These are phyloP conservation scores for Lepidium africanum DNA, from an alignment of 345 rosid genomes.

Conservation along the genomic window DNA sequence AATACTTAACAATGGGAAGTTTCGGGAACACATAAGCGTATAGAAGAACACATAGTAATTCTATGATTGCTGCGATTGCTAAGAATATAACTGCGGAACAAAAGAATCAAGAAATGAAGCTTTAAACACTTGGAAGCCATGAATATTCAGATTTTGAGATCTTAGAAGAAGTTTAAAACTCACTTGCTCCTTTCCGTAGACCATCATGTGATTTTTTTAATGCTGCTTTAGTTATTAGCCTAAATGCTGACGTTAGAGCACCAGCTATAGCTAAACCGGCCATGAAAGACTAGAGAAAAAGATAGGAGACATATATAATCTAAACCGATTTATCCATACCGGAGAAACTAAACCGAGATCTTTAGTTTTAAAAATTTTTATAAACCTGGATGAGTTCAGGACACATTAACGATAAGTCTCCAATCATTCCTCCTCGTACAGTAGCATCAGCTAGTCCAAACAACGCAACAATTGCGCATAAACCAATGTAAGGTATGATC, in stretches of 20 bases:
- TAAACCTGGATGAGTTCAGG: too few species aligned
- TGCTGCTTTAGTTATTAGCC: conserved; percentile 70
- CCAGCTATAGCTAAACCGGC: conserved; percentile 82
- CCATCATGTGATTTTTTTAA: conserved; percentile 55
- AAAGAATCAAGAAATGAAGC: background rate
- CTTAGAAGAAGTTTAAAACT: conserved; percentile 1
- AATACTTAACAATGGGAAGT: conserved; percentile 65
- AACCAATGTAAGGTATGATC: too few species aligned
- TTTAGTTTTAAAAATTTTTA: too few species aligned
- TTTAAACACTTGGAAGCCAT: background rate
- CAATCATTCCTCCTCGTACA: too few species aligned
- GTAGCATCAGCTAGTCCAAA: too few species aligned
- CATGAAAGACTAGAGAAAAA: conserved; percentile 50
- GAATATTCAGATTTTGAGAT: background rate
- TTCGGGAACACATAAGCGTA: conserved; percentile 60
- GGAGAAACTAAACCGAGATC: too few species aligned
- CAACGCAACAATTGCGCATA: too few species aligned
- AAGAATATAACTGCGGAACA: conserved; percentile 55
- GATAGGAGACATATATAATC: conserved; percentile 16
- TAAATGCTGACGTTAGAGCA: conserved; percentile 61
- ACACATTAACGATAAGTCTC: too few species aligned
- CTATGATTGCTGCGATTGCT: conserved; percentile 51
- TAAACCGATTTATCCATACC: too few species aligned
- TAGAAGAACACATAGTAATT: conserved; percentile 49
- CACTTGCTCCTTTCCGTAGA: conserved; percentile 78